phyloP scores from a whole-genome alignment of 2,329 filamentous ascomycete species.

The Lecanoromycetidae sp. region DNA sequence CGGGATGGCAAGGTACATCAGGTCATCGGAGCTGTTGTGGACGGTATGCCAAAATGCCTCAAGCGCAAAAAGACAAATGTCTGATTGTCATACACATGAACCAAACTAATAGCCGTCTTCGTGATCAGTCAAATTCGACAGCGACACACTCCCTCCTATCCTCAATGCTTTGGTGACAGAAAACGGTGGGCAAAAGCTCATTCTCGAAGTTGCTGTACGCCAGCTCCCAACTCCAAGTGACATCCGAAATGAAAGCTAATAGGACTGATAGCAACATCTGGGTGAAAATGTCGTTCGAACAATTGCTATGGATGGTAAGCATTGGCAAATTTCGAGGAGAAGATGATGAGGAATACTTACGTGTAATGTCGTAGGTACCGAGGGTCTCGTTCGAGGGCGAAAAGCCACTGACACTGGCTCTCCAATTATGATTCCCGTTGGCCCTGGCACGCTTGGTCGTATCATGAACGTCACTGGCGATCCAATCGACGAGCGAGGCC shows the following conservation, averaged over 20 bases:
- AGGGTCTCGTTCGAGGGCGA: conserved; percentile 94
- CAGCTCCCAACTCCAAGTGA: conserved; percentile 15
- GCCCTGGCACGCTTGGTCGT: conserved; percentile 83
- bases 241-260: neutral
- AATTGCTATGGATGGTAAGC: conserved; percentile 99
- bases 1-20: conserved; percentile 56
- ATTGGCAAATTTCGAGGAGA: neutral
- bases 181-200: conserved; percentile 87
- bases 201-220: conserved; percentile 91
- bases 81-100: no score
- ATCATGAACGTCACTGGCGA: conserved; percentile 99
- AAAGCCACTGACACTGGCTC: conserved; percentile 76
- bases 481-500: conserved; percentile 98
- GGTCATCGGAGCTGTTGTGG: conserved; percentile 98
- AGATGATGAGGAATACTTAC: neutral
- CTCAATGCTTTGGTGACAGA: conserved; percentile 88
- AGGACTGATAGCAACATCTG: conserved; percentile 74
- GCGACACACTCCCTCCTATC: conserved; percentile 86
- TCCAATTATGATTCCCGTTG: conserved; percentile 95
- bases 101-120: conserved; percentile 9
- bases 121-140: conserved; percentile 82
- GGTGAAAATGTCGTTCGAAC: conserved; percentile 98
- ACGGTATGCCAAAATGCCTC: conserved; percentile 53
- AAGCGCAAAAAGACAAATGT: conserved; percentile 24
- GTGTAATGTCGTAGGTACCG: conserved; percentile 57